A percentile compares a stretch with the other conserved stretches of the same genome.
Evolutionary conservation across 2,329 filamentous ascomycete species (phyloP).

Genomic region (Capronia americana): DNA sequence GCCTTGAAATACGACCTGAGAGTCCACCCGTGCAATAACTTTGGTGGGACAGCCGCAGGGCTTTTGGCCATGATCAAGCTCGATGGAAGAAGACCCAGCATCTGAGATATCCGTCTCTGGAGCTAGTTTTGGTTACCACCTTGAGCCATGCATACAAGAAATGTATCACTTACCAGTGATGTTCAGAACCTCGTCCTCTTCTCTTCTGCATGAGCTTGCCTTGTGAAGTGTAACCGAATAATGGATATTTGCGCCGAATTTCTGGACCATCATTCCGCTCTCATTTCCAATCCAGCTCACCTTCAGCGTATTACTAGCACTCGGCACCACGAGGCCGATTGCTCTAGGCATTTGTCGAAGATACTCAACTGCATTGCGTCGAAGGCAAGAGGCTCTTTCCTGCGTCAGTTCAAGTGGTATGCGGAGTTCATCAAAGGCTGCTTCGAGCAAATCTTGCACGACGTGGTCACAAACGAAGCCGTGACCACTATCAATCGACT

Average conservation of each 20-base stretch:
- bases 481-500: not conserved
- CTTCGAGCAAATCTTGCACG: slow-evolving; percentile 28
- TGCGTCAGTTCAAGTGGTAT: slow-evolving; percentile 13
- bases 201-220: slow-evolving; percentile 16
- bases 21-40: slow-evolving; percentile 9
- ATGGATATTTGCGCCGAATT: slow-evolving; percentile 20
- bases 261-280: slow-evolving; percentile 18
- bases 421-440: slow-evolving; percentile 17
- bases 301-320: slow-evolving; percentile 9
- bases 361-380: slow-evolving; percentile 13
- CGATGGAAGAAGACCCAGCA: not conserved
- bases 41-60: slow-evolving; percentile 21
- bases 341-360: slow-evolving; percentile 29
- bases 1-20: slow-evolving; percentile 20
- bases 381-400: slow-evolving; percentile 3
- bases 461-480: slow-evolving; percentile 34
- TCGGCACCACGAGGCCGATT: slow-evolving; percentile 7
- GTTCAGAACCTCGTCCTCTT: slow-evolving; percentile 19
- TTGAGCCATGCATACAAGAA: not conserved
- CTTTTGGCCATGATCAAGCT: not conserved
- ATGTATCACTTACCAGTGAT: slow-evolving; percentile 12
- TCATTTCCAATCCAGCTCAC: slow-evolving; percentile 32
- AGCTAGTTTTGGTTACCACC: not conserved
- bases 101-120: not conserved
- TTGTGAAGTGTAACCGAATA: slow-evolving; percentile 28